These are phyloP conservation scores for Orbilia oligospora DNA, from an alignment of 2,329 filamentous ascomycete species.

Conservation along the genomic window DNA sequence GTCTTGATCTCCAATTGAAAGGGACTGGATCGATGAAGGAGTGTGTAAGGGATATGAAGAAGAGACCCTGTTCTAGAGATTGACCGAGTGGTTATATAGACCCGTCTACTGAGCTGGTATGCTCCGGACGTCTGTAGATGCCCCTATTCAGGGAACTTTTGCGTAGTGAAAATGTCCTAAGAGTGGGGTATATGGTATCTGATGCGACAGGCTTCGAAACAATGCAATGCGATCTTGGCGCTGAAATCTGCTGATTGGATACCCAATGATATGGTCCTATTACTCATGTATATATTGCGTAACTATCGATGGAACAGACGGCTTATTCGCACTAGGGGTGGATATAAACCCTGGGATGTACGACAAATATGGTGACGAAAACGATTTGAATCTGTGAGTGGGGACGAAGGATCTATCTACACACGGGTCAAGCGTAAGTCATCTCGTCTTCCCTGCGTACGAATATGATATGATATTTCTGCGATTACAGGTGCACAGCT, in stretches of 20 bases:
- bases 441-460: slow-evolving; percentile 31
- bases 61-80: background rate
- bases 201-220: slow-evolving; percentile 7
- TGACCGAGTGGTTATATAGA: slow-evolving; percentile 33
- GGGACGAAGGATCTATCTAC: slow-evolving; percentile 50
- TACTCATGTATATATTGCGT: slow-evolving; percentile 42
- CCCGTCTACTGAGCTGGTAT: slow-evolving; percentile 20
- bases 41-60: slow-evolving; percentile 32
- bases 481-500: slow-evolving; percentile 11
- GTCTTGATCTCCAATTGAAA: background rate
- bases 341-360: slow-evolving; percentile 38
- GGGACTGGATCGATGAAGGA: background rate
- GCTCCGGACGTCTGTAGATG: slow-evolving; percentile 37
- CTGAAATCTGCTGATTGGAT: slow-evolving; percentile 11
- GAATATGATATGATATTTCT: slow-evolving; percentile 13
- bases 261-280: slow-evolving; percentile 27
- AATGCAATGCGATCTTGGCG: slow-evolving; percentile 23
- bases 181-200: slow-evolving; percentile 32
- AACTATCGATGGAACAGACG: slow-evolving; percentile 23
- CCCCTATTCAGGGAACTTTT: background rate
- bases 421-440: slow-evolving; percentile 31
- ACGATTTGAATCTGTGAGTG: slow-evolving; percentile 29
- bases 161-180: slow-evolving; percentile 5
- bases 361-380: slow-evolving; percentile 43
- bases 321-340: slow-evolving; percentile 27